Base-by-base conservation (phyloP, 2,329 filamentous ascomycete species). In the Hypoxylon sp. region DNA sequence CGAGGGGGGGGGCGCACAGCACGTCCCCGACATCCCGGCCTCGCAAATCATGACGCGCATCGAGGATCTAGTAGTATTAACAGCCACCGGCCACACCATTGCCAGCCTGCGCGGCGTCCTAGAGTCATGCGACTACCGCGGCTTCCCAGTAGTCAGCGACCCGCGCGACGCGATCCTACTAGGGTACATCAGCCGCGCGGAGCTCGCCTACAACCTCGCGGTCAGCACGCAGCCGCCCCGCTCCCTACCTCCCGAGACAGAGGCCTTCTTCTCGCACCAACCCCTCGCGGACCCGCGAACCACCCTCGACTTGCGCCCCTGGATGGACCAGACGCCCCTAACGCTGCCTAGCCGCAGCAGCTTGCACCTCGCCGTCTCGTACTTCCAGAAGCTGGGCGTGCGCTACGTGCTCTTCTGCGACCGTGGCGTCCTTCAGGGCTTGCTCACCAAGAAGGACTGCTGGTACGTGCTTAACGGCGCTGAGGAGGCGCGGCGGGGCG, bases 311-410 rank as follows among this genome's bases (percentile, higher is more conserved):
- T 86, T 99, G 10, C 86, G 95, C 6, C 94, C 94, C 2, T 99
- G 96, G 96, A 98, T 99, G 94, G 96, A 99, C 79, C 95, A 98
- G 79, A 99, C 96, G 0, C 96, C 96, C 0, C 92, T 99, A 50
- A 98, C 96, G 0, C 85, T 98, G 17, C 92, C 93, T 45, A 90
- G 89, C 21, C 88, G 90, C 69, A 90, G 90, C 14, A 91, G 86
- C 65, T 89, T 99, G 66, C 90, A 94, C 77, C 87, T 98, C n/a
- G 93, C 93, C 2, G 90, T 97, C 23, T 90, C 88, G 63, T 97
- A 99, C 86, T 98, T 99, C 80, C 94, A 97, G 82, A 95, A 95
- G 77, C 87, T 99, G 7, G 96, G 96, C 19, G 82, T 99, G 68
- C 88, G 95, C 55, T 98, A 98, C 81, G 89, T 99, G 4, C 82